Conservation (phyloP, 768 basidiomycete species). For the Serendipita sp. region DNA sequence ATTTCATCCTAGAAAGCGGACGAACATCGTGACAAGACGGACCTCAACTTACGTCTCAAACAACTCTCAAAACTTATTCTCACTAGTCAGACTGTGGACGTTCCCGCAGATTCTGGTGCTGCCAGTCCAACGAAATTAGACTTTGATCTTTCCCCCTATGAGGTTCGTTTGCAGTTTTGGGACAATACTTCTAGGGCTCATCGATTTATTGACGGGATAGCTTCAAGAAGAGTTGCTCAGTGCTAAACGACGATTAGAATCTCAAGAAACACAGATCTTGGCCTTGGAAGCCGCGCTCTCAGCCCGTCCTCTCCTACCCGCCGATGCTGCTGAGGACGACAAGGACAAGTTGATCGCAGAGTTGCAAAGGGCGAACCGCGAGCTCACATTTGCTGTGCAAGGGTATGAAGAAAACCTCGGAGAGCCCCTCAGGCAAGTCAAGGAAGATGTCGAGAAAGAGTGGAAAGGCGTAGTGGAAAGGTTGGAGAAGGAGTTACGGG, state of each 20-base stretch:
- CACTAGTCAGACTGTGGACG: conserved; percentile 71
- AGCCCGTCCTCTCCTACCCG: conserved; percentile 48
- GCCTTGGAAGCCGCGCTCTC: conserved; percentile 65
- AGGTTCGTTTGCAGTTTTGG: conserved; percentile 25
- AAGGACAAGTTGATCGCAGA: conserved; percentile 62
- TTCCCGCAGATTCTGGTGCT: conserved; percentile 42
- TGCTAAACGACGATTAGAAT: conserved; percentile 59
- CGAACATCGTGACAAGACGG: conserved; percentile 70
- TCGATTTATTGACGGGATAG: conserved; percentile 12
- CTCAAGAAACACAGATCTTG: conserved; percentile 68
- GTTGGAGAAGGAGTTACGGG: conserved; percentile 43
- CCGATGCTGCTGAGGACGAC: conserved; percentile 48
- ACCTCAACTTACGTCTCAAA: conserved; percentile 62
- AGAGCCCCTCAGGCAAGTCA: conserved; percentile 45
- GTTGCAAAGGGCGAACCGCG: conserved; percentile 57
- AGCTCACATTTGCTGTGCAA: conserved; percentile 54
- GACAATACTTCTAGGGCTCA: conserved; percentile 10
- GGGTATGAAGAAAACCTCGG: conserved; percentile 63
- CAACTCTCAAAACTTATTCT: conserved; percentile 72
- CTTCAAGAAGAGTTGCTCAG: conserved; percentile 79
- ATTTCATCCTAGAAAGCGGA: conserved; percentile 46
- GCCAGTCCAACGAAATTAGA: conserved; percentile 76
- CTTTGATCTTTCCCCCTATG: conserved; percentile 77
- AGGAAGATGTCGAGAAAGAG: conserved; percentile 61
- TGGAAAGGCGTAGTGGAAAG: conserved; percentile 44